A percentile compares a stretch with the other conserved stretches of the same genome.
phyloP scores from a whole-genome alignment of 2,329 filamentous ascomycete genomes.

The Pseudonectria foliicola region DNA sequence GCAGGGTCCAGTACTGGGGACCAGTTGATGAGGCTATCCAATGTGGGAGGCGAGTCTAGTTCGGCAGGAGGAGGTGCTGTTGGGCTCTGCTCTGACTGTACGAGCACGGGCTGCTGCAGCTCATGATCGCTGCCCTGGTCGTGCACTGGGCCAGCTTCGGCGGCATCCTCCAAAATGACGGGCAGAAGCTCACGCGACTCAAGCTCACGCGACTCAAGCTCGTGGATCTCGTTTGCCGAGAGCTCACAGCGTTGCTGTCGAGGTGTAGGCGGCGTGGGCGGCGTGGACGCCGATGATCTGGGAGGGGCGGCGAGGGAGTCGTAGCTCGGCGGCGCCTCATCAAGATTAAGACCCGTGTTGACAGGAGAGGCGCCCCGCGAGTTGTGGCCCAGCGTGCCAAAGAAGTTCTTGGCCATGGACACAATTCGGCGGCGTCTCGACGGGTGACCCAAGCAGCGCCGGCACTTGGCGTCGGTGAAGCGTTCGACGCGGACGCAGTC shows the following conservation, averaged over 20 bases:
- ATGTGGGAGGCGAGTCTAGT: conserved; percentile 18
- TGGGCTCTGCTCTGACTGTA: no score
- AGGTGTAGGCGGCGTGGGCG: no score
- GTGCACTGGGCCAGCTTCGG: conserved; percentile 15
- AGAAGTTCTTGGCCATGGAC: conserved; percentile 47
- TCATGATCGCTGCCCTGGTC: conserved; percentile 8
- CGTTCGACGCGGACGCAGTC: conserved; percentile 45
- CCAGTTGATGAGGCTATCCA: conserved; percentile 22
- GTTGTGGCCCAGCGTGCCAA: conserved; percentile 45
- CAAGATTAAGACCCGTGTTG: conserved; percentile 21
- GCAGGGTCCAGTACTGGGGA: conserved; percentile 18
- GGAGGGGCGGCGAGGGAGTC: conserved; percentile 31
- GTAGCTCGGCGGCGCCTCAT: conserved; percentile 40
- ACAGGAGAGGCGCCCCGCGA: conserved; percentile 27
- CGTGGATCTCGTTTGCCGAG: conserved; percentile 43
- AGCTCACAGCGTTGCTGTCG: conserved; percentile 32
- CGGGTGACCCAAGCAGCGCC: conserved; percentile 41
- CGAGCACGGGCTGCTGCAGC: conserved; percentile 5
- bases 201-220: conserved; percentile 47
- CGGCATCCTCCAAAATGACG: conserved; percentile 21
- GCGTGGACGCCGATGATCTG: not conserved
- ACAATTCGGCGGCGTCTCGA: conserved; percentile 46
- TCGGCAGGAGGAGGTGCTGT: conserved; percentile 11
- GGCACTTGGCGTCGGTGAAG: conserved; percentile 45
- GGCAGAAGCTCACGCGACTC: conserved; percentile 38